Conservation (phyloP, 352 stramenopile genomes). For the Thraustochytrium striatum region DNA sequence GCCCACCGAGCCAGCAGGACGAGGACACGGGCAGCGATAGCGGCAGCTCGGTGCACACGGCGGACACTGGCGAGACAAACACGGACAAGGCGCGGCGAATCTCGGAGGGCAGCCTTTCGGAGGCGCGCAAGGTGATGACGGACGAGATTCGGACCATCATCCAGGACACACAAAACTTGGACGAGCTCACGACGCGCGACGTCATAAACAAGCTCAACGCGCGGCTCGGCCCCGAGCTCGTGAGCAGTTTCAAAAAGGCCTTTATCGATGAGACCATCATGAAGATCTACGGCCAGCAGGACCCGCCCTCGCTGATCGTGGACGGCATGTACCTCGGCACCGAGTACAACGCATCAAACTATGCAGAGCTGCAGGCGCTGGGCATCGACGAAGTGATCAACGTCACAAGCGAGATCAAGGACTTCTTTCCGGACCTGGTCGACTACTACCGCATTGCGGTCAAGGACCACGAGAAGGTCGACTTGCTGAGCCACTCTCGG, state of each 20-base stretch:
- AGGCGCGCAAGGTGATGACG: conserved; percentile 16
- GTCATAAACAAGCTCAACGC: conserved; percentile 15
- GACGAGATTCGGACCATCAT: conserved; percentile 42
- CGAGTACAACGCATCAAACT: conserved; percentile 49
- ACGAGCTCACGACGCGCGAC: conserved; percentile 31
- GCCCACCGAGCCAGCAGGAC: neutral
- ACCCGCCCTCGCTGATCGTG: conserved; percentile 37
- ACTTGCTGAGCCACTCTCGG: conserved; percentile 28
- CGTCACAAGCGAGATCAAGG: conserved; percentile 47
- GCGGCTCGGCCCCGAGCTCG: conserved; percentile 5
- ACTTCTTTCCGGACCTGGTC: conserved; percentile 47
- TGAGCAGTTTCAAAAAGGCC: conserved; percentile 44
- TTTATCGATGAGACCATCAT: conserved; percentile 50
- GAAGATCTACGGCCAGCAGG: conserved; percentile 45
- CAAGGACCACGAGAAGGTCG: conserved; percentile 23
- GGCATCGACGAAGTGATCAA: conserved; percentile 35
- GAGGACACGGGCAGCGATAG: neutral
- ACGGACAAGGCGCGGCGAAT: no score
- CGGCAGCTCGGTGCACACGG: neutral
- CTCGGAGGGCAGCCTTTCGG: neutral
- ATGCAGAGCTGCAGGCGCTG: neutral
- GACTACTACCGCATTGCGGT: conserved; percentile 42
- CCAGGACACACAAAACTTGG: conserved; percentile 26
- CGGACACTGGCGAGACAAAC: no score
- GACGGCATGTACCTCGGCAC: conserved; percentile 42